phyloP scores from a whole-genome alignment of 2,329 filamentous ascomycete genomes.

The Ustilaginoidea virens region DNA sequence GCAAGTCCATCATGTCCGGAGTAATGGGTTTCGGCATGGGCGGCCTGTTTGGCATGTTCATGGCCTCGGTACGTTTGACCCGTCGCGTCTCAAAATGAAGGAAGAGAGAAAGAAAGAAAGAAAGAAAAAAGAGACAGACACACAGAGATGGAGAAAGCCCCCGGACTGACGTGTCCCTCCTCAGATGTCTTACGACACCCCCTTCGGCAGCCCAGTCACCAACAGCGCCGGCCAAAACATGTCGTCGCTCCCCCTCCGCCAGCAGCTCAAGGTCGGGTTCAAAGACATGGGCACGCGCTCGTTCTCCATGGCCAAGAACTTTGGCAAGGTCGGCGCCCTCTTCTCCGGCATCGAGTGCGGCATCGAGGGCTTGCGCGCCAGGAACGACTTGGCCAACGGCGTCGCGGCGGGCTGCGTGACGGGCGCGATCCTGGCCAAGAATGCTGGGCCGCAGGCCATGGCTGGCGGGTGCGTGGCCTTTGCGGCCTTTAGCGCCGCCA shows the following conservation, averaged over 20 bases:
- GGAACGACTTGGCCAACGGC: constrained; percentile 85
- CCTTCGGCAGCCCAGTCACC: constrained; percentile 42
- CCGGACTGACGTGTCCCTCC: no score
- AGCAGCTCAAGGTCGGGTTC: constrained; percentile 76
- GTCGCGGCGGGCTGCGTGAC: constrained; percentile 81
- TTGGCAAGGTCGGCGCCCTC: constrained; percentile 80
- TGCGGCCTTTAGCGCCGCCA: constrained; percentile 80
- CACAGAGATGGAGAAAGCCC: no score
- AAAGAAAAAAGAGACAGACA: no score
- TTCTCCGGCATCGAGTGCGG: constrained; percentile 92
- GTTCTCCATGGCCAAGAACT: constrained; percentile 78
- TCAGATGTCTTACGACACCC: constrained; percentile 96
- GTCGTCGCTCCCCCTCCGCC: constrained; percentile 56
- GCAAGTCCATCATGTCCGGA: constrained; percentile 78
- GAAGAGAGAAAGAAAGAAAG: no score
- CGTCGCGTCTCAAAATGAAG: not conserved
- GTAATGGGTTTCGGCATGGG: constrained; percentile 91
- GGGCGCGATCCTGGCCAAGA: constrained; percentile 72
- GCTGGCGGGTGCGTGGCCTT: constrained; percentile 83
- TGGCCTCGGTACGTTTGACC: constrained; percentile 63
- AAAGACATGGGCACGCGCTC: constrained; percentile 87
- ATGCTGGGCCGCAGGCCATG: constrained; percentile 78
- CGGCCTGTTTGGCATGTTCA: constrained; percentile 90
- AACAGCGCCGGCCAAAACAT: constrained; percentile 22
- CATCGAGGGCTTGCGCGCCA: constrained; percentile 81